Conservation (phyloP, 441 rosid species). For the Pelargonium cotyledonis region DNA sequence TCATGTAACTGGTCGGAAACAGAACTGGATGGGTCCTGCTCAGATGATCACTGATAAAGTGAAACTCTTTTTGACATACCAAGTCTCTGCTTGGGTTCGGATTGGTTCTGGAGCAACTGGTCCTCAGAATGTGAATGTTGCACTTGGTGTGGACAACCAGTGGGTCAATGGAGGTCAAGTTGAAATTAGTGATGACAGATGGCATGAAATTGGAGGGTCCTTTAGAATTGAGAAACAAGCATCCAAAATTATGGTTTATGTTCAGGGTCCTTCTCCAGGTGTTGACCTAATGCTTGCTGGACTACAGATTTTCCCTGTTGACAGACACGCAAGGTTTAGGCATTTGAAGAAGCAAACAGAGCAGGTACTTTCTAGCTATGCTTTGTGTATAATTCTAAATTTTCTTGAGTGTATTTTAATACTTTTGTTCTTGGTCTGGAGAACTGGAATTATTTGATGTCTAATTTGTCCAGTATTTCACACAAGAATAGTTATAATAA, state of each 20-base stretch:
- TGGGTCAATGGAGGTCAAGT: slow-evolving; percentile 91
- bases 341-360: slow-evolving; percentile 54
- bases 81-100: slow-evolving; percentile 90
- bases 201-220: slow-evolving; percentile 84
- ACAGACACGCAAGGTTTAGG: slow-evolving; percentile 52
- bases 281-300: slow-evolving; percentile 73
- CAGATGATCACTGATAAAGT: slow-evolving; percentile 74
- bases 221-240: slow-evolving; percentile 88
- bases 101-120: slow-evolving; percentile 47
- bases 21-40: slow-evolving; percentile 95
- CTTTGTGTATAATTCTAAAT: background rate
- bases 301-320: slow-evolving; percentile 73
- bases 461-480: no score
- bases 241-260: slow-evolving; percentile 60
- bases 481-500: background rate
- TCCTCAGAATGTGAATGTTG: slow-evolving; percentile 76
- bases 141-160: slow-evolving; percentile 73
- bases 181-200: slow-evolving; percentile 52
- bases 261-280: slow-evolving; percentile 82
- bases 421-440: background rate
- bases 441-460: background rate
- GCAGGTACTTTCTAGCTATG: slow-evolving; percentile 37
- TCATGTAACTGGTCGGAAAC: slow-evolving; percentile 58
- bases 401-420: no score
- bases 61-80: slow-evolving; percentile 74